Evolutionary conservation across 305 asterid species (phyloP), one percentile per base, ranked within the genome.

Genomic region (Fraxinus platypoda): DNA sequence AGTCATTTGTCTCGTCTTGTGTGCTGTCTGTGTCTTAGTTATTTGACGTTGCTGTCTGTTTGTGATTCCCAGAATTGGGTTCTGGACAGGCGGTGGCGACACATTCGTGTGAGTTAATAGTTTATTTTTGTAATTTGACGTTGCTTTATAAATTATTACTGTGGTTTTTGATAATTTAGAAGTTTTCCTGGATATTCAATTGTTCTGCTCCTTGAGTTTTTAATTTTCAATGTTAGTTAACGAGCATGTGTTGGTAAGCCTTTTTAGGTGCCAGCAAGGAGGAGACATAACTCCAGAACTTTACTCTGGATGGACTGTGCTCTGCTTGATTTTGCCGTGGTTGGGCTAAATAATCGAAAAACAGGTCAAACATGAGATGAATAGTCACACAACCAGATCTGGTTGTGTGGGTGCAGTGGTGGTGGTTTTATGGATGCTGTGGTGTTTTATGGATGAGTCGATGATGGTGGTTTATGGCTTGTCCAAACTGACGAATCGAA

Each of bases 1-100:
- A 68, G 74, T 26, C 35, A 6, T 68, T 68, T 68, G 31, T 68
- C 74, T 68, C 30, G n/a, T 68, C 15, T 26, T 28, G 37, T 28
- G 15, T 23, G 31, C 11, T 68, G 37, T 28, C 12, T 13, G 74
- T 1, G 37, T 28, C 37, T 9, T 68, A 28, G 74, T 28, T 8
- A 5, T 66, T 13, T 13, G 74, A 12, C 19, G n/a, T 68, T 21
- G 19, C 74, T 68, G 74, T 68, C 21, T 28, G 35, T 33, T 68
- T 68, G 37, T 68, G 21, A 7, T 13, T 68, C 74, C 19, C 74
- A 68, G 74, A 68, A 68, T 68, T 68, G 74, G 74, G 74, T 68
- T 7, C 74, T 68, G 5, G 74, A 68, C 19, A 68, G 74, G 37
- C 74, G 74, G 35, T 68, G 74, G 74, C 37, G 74, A 59, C 70